Evolutionary conservation across 208 protist genomes (phyloP), one percentile per base, ranked within the genome.

Genomic region (Acanthamoeba castellanii): DNA sequence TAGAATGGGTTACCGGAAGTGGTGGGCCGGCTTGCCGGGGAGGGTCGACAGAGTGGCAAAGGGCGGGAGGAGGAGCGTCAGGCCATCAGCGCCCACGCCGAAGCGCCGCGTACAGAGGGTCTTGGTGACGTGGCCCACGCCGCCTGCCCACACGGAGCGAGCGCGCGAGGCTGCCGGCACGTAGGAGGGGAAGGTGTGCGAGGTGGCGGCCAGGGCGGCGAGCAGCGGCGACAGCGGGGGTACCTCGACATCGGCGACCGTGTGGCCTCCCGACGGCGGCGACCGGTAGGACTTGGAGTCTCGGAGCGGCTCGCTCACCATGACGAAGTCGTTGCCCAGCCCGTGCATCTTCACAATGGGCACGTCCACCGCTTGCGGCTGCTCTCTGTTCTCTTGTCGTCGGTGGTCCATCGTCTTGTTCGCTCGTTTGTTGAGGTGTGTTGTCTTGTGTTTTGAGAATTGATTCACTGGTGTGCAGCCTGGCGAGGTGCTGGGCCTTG

Each of bases 291-390:
- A n/a, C 16, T 42, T 82, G 37, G 74, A 6, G 74, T 82, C 37
- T 25, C 8, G 37, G 37, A 82, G 74, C 32, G 74, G 74, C 25
- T 82, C 74, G 74, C 16, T 27, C 3, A 82, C 74, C 74, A 82
- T 52, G 74, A 82, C 13, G 18, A 82, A 82, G 74, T 82, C 74
- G 74, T 82, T 82, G 18, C 74, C 74, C 74, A 82, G 37, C 34
- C 74, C 74, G 32, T 82, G 74, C 74, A 82, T 82, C 74, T 82
- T 82, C 13, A 82, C 74, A 34, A 82, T 55, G 74, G 74, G 37
- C 74, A 82, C 74, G 45, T 82, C 74, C 74, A 82, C 45, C 68
- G 64, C 64, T 72, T 34, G 6, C 8, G 2, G n/a, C 61, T 68
- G 16, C 61, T 13, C 22, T 20, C 25, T 68, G 61, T 68, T 7